Percentiles rank a stretch among this genome's conserved stretches.
These are phyloP conservation scores for Calonectria pseudoturangicola DNA, from an alignment of 2,329 filamentous ascomycete species.

Conservation along the genomic window DNA sequence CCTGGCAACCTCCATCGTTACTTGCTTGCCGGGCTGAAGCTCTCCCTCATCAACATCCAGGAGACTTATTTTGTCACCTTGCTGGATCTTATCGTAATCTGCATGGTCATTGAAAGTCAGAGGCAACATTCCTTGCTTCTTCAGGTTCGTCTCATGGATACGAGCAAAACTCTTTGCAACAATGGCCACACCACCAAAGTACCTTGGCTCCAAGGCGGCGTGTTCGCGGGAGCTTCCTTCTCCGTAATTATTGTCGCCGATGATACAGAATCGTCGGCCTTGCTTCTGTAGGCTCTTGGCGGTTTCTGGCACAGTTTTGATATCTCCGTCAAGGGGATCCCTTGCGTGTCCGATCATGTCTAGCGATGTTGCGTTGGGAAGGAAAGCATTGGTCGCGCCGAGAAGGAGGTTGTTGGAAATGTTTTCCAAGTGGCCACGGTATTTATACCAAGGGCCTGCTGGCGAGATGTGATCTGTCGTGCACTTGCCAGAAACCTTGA, in stretches of 20 bases:
- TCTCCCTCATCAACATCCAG: slow-evolving; percentile 33
- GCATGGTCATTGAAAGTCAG: slow-evolving; percentile 83
- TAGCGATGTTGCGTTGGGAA: slow-evolving; percentile 44
- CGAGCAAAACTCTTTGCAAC: slow-evolving; percentile 88
- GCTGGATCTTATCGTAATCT: slow-evolving; percentile 83
- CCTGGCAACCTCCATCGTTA: slow-evolving; percentile 36
- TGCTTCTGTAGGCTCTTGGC: slow-evolving; percentile 51
- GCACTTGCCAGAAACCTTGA: slow-evolving; percentile 61
- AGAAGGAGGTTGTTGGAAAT: slow-evolving; percentile 61
- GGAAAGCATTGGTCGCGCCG: slow-evolving; percentile 58
- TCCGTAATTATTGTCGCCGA: slow-evolving; percentile 78
- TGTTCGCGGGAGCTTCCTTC: slow-evolving; percentile 92
- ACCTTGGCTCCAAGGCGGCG: slow-evolving; percentile 89
- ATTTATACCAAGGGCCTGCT: slow-evolving; percentile 62
- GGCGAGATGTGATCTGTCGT: slow-evolving; percentile 64
- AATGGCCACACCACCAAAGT: slow-evolving; percentile 88
- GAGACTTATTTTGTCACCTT: slow-evolving; percentile 37
- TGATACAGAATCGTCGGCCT: slow-evolving; percentile 56
- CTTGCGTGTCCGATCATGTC: slow-evolving; percentile 54
- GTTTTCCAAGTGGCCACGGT: slow-evolving; percentile 62
- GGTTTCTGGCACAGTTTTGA: slow-evolving; percentile 53
- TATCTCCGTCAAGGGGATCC: slow-evolving; percentile 45
- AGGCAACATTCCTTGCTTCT: slow-evolving; percentile 79
- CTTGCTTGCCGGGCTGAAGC: slow-evolving; percentile 34
- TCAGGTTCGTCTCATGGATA: slow-evolving; percentile 95